phyloP scores from a whole-genome alignment of 257 asterid species.

The Solanum clarkiae region DNA sequence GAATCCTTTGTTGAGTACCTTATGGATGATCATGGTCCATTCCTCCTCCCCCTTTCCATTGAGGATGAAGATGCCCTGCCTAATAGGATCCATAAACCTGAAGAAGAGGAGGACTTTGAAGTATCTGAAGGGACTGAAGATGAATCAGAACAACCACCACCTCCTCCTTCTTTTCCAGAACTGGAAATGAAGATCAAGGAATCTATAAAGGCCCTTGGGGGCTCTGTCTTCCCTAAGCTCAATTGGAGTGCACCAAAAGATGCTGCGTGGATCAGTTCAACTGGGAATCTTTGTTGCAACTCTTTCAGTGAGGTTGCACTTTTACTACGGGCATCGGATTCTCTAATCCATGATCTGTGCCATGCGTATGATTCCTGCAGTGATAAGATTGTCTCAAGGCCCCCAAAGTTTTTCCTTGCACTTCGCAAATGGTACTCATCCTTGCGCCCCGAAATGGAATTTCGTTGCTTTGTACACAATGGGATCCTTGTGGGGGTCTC shows the following conservation, averaged over 20 bases:
- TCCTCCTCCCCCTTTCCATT: constrained; percentile 69
- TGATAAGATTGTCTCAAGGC: constrained; percentile 49
- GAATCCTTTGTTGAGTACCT: constrained; percentile 63
- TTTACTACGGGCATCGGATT: constrained; percentile 65
- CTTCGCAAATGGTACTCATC: constrained; percentile 79
- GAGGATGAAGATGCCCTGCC: constrained; percentile 63
- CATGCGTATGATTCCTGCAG: constrained; percentile 69
- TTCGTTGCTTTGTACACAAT: constrained; percentile 59
- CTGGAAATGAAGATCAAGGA: constrained; percentile 45
- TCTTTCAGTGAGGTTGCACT: constrained; percentile 70
- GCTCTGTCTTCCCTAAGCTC: constrained; percentile 77
- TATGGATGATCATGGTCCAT: constrained; percentile 52
- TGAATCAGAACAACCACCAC: constrained; percentile 49
- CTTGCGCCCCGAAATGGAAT: constrained; percentile 77
- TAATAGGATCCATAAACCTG: constrained; percentile 57
- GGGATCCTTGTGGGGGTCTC: constrained; percentile 43
- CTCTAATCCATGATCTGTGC: constrained; percentile 61
- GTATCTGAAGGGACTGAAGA: constrained; percentile 51
- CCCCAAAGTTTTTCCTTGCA: constrained; percentile 52
- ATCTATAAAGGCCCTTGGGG: constrained; percentile 68
- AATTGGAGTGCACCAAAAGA: constrained; percentile 96
- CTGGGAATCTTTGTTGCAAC: constrained; percentile 62
- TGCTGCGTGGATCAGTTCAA: constrained; percentile 78
- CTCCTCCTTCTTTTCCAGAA: constrained; percentile 70
- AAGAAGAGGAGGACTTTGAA: constrained; percentile 57